These are phyloP conservation scores for Rhizoctonia solani DNA, from an alignment of 1,284 basidiomycete species.

Conservation along the genomic window DNA sequence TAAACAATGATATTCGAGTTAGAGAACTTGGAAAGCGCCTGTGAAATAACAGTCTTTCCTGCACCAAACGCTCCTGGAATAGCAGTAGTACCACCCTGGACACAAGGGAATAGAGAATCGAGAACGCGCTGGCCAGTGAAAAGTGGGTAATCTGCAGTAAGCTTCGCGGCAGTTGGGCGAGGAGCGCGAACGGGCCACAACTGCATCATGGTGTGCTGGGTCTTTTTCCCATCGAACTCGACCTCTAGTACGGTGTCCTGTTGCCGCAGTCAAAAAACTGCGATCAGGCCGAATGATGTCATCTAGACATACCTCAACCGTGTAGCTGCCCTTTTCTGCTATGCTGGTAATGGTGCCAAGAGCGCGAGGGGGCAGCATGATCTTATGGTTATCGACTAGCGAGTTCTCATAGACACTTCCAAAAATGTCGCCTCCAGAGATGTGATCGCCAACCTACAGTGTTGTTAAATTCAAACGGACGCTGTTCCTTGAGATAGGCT, in stretches of 20 bases:
- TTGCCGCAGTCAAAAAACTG: constrained; percentile 4
- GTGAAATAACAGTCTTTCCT: constrained; percentile 95
- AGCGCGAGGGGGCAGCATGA: constrained; percentile 92
- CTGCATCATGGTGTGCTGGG: constrained; percentile 96
- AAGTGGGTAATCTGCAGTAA: constrained; percentile 90
- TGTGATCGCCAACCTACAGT: constrained; percentile 89
- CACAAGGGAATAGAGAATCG: constrained; percentile 97
- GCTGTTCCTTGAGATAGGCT: constrained; percentile 16
- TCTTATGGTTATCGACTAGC: constrained; percentile 93
- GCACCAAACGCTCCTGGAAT: constrained; percentile 99
- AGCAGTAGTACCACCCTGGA: constrained; percentile 98
- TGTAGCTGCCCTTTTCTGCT: constrained; percentile 93
- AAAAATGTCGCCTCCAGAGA: constrained; percentile 96
- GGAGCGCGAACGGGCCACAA: constrained; percentile 99
- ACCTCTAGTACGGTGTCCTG: constrained; percentile 96
- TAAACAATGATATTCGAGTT: constrained; percentile 99
- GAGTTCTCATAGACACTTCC: constrained; percentile 97
- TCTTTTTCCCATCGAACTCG: constrained; percentile 95
- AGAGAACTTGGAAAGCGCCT: constrained; percentile 98
- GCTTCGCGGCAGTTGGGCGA: constrained; percentile 92
- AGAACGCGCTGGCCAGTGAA: constrained; percentile 97
- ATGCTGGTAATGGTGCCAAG: constrained; percentile 94
- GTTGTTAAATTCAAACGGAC: constrained; percentile 16
- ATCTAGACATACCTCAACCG: constrained; percentile 71
- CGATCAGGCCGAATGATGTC: neutral